A percentile compares a stretch with the other conserved stretches of the same genome.
Conservation (phyloP, 2,329 filamentous ascomycete genomes). For the Delphinella strobiligena region DNA sequence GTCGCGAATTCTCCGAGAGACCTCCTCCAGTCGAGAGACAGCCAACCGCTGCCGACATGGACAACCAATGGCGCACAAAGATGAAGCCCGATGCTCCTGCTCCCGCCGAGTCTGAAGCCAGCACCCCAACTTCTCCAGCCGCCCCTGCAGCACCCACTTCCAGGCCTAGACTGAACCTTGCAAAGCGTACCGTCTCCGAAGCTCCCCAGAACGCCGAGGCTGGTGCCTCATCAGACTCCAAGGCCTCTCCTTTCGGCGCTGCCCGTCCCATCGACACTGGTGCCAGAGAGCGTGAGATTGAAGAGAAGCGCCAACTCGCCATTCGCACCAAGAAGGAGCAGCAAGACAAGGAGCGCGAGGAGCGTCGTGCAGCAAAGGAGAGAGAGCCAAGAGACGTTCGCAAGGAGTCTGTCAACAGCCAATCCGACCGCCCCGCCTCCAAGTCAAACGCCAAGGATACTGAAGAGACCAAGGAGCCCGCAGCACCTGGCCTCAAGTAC, state of each 20-base stretch:
- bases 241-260: conserved; percentile 86
- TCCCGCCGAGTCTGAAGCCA: conserved; percentile 56
- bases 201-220: conserved; percentile 33
- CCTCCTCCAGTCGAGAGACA: conserved; percentile 52
- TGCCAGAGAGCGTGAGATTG: conserved; percentile 75
- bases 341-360: conserved; percentile 73
- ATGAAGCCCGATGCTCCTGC: conserved; percentile 75
- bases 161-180: conserved; percentile 75
- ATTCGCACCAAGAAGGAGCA: conserved; percentile 75
- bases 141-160: conserved; percentile 44
- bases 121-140: conserved; percentile 62
- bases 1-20: conserved; percentile 62
- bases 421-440: conserved; percentile 30
- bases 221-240: conserved; percentile 45
- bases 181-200: conserved; percentile 85
- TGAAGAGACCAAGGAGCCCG: conserved; percentile 22
- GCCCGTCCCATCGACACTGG: conserved; percentile 91
- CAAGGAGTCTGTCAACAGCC: no score
- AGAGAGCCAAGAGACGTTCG: no score
- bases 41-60: conserved; percentile 80
- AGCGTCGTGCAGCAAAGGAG: conserved; percentile 44
- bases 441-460: conserved; percentile 28
- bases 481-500: conserved; percentile 31
- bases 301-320: conserved; percentile 68
- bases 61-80: conserved; percentile 81